A percentile compares a stretch with the other conserved stretches of the same genome.
Conservation (phyloP, 23 red algal genomes). For the Porphyridium purpureum region DNA sequence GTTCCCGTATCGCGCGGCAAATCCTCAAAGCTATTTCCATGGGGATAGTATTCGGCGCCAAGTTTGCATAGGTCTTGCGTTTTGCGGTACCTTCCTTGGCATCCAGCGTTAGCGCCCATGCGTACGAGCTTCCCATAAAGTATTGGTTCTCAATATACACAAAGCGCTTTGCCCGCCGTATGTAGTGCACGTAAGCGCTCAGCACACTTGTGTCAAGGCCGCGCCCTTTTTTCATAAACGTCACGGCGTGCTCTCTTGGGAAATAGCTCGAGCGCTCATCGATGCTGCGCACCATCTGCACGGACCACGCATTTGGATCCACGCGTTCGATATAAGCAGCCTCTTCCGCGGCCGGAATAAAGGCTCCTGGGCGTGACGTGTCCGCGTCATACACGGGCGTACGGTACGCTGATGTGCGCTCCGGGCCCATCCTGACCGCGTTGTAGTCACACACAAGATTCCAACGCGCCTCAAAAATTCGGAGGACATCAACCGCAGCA, state of each 20-base stretch:
- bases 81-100: conserved; percentile 37
- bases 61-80: too few relatives aligned
- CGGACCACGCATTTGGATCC: conserved; percentile 31
- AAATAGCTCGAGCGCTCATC: conserved; percentile 44
- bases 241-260: too few relatives aligned
- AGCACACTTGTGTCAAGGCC: conserved; percentile 33
- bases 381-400: too few relatives aligned
- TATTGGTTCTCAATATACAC: conserved; percentile 50
- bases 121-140: conserved; percentile 42
- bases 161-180: conserved; percentile 23
- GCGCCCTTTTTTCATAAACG: conserved; percentile 30
- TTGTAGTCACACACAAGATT: too few relatives aligned
- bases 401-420: too few relatives aligned
- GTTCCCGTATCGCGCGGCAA: conserved; percentile 13
- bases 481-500: conserved; percentile 19
- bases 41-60: conserved; percentile 38
- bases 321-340: too few relatives aligned
- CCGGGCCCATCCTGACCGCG: too few relatives aligned
- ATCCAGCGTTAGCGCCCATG: conserved; percentile 24
- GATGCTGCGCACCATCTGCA: conserved; percentile 40
- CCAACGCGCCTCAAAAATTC: conserved; percentile 47
- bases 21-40: conserved; percentile 32
- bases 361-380: too few relatives aligned
- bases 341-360: too few relatives aligned
- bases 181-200: conserved; percentile 51